Base-by-base conservation (phyloP, 495 filamentous ascomycete species). In the Penicillium arizonense region DNA sequence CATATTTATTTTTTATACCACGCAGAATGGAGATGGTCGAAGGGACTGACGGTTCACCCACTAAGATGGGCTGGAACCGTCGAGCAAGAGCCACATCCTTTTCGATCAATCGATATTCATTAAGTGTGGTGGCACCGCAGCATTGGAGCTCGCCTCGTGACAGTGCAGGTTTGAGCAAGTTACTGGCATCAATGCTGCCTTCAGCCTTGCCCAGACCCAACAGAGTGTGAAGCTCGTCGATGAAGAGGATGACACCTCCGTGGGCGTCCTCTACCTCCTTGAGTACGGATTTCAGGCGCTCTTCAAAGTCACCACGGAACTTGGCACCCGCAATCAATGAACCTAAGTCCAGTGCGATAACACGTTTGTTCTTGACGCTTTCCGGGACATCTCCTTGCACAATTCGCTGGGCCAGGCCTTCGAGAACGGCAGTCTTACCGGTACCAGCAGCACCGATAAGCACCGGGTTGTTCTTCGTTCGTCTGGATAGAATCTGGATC, bases 401-500 rank as follows among this genome's bases (percentile, higher is more conserved):
- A 65, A 98, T 97, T 33, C 93, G 78, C 67, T 93, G 86, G 21
- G 94, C 92, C 55, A 98, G 73, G 1, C 94, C 94, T 73, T 98
- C 94, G 10, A 98, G 65, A 26, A 97, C 88, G 1, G 94, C 94
- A 1, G 94, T 98, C 71, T 98, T 98, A 42, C 94, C 94, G 12
- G 92, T 96, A 58, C 94, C 94, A 5, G 94, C 91, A 26, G 81
- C 83, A 59, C 94, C 94, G 53, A 97, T 96, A 26, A 97, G 75
- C 16, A 97, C 93, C 1, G 94, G 94, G 54, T 97, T 97, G 65
- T 98, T 97, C 70, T 97, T 98, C 5, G 94, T 97, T 43, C 94
- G 79, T 49, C 94, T 79, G 10, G 93, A 97, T 11, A 98, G 74
- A 21, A 98, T 83, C 59, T 98, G 94, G 30, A 98, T 96, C 4